A percentile compares a stretch with the other conserved stretches of the same genome.
phyloP scores from a whole-genome alignment of 1,139 yeast species.

The Pichia sp. region DNA sequence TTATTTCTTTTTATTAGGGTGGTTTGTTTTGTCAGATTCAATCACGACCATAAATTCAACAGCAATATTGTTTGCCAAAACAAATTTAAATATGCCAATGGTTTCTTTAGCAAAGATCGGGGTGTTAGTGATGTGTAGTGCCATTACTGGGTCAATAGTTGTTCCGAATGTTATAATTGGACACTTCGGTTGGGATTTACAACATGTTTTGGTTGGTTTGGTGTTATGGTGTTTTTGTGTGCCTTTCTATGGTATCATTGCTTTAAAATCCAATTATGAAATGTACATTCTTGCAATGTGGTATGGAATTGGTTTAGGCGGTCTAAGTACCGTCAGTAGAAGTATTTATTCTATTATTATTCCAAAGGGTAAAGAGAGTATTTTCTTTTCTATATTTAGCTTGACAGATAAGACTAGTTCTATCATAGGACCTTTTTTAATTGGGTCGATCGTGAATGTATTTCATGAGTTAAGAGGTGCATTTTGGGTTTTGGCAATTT shows the following conservation, averaged over 20 bases:
- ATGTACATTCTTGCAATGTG: conserved; percentile 60
- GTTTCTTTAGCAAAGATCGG: conserved; percentile 56
- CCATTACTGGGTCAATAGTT: conserved; percentile 53
- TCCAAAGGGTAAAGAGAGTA: conserved; percentile 63
- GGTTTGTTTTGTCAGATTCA: conserved; percentile 68
- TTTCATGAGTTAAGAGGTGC: conserved; percentile 66
- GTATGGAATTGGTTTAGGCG: conserved; percentile 69
- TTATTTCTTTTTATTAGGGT: conserved; percentile 51
- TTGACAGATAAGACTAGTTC: conserved; percentile 74
- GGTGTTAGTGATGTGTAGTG: conserved; percentile 53
- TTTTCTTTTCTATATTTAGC: conserved; percentile 62
- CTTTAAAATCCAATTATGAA: conserved; percentile 43
- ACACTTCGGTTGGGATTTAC: conserved; percentile 36
- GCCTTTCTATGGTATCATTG: conserved; percentile 61
- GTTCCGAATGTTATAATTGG: conserved; percentile 46
- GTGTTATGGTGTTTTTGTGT: conserved; percentile 56
- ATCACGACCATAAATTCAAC: conserved; percentile 69
- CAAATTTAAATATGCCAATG: conserved; percentile 59
- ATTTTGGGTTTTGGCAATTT: conserved; percentile 49
- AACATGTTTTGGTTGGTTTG: conserved; percentile 42
- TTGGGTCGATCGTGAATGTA: conserved; percentile 58
- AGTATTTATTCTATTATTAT: conserved; percentile 58
- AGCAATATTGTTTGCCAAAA: conserved; percentile 62
- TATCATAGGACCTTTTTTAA: conserved; percentile 58
- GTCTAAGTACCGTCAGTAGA: conserved; percentile 57